phyloP scores from a whole-genome alignment of 23 red algal species.

The Gracilaria vermiculophylla region DNA sequence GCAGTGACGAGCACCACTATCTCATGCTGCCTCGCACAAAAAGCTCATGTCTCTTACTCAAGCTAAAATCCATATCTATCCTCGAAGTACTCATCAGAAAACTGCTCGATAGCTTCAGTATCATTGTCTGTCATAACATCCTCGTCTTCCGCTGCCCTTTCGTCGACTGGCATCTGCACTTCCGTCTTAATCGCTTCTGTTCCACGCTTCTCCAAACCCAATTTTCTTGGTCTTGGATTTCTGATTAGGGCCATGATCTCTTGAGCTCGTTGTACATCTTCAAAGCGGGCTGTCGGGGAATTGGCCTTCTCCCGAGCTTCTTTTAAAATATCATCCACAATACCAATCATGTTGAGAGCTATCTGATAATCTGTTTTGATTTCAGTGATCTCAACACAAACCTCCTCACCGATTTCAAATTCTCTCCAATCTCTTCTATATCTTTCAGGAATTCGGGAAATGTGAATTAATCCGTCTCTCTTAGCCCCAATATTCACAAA shows the following conservation, averaged over 20 bases:
- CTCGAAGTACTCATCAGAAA: slow-evolving; percentile 71
- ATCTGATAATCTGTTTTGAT: slow-evolving; percentile 34
- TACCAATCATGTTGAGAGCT: slow-evolving; percentile 8
- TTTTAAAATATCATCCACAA: not conserved
- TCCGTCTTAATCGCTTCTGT: not conserved
- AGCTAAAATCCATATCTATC: slow-evolving; percentile 60
- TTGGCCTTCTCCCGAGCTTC: not conserved
- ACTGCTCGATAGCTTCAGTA: slow-evolving; percentile 24
- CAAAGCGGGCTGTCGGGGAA: not conserved
- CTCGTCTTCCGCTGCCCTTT: not conserved
- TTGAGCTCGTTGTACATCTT: not conserved
- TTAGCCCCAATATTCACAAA: slow-evolving; percentile 47
- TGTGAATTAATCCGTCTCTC: slow-evolving; percentile 50
- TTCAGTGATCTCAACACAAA: slow-evolving; percentile 10
- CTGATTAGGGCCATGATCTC: not conserved
- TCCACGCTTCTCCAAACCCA: not conserved
- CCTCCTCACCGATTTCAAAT: not conserved
- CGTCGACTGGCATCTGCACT: not conserved
- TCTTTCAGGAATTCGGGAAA: slow-evolving; percentile 17
- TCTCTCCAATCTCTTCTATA: slow-evolving; percentile 29
- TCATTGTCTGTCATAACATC: slow-evolving; percentile 5
- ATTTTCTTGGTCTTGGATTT: not conserved
- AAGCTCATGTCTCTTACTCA: too few relatives aligned
- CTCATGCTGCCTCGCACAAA: too few relatives aligned
- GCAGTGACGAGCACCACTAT: too few relatives aligned